Conservation (phyloP, 2,329 filamentous ascomycete species). For the Fusarium sp. region DNA sequence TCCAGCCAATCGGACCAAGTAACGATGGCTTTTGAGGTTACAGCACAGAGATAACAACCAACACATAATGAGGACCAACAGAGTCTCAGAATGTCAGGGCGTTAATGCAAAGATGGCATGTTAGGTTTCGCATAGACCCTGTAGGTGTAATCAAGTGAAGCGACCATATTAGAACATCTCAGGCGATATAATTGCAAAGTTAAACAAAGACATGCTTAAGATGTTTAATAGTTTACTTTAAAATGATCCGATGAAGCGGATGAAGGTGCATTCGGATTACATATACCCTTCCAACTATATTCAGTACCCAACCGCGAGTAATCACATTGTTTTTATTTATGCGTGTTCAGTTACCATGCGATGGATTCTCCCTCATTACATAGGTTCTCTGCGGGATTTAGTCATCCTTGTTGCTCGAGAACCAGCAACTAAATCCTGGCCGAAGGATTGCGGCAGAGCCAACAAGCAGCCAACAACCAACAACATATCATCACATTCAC, state of each 20-base stretch:
- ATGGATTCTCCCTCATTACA: rapidly evolving
- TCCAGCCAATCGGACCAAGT: background rate
- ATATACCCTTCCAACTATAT: background rate
- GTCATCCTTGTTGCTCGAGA: background rate
- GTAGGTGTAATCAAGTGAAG: rapidly evolving
- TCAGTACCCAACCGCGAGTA: background rate
- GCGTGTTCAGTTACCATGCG: too few relatives aligned
- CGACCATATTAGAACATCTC: rapidly evolving
- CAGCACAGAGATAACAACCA: background rate
- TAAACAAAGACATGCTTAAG: too few relatives aligned
- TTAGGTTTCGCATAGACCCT: too few relatives aligned
- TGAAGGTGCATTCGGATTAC: background rate
- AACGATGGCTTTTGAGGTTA: too few relatives aligned
- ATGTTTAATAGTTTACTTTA: background rate
- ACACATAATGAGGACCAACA: background rate
- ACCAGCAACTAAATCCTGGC: background rate
- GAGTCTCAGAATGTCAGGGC: background rate
- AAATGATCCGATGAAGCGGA: background rate
- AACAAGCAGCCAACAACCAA: background rate
- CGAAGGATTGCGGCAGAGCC: background rate
- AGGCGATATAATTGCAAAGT: background rate
- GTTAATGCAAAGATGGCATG: background rate
- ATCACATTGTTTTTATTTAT: rapidly evolving
- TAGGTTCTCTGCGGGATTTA: background rate
- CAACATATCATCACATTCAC: background rate